Conservation (phyloP, 495 filamentous ascomycete genomes). For the Aspergillus kassunensis region DNA sequence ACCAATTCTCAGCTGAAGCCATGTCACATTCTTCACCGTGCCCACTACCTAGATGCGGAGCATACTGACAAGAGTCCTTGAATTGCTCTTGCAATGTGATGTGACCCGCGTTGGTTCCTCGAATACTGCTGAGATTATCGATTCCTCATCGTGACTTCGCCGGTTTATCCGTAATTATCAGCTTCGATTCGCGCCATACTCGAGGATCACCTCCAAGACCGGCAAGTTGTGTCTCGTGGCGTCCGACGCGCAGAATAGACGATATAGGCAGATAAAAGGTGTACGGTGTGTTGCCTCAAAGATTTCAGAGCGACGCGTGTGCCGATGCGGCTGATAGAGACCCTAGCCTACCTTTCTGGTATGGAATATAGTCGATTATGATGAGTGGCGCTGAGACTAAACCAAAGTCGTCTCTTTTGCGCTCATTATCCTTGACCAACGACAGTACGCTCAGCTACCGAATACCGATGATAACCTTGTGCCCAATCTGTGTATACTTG, state of each 20-base stretch:
- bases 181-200: neutral
- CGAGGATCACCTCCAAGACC: neutral
- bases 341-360: slow-evolving; percentile 3
- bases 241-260: neutral
- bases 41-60: too few relatives aligned
- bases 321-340: slow-evolving; percentile 9
- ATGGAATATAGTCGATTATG: neutral
- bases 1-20: neutral
- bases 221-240: slow-evolving; percentile 7
- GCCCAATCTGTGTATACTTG: neutral
- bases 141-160: too few relatives aligned
- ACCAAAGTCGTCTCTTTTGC: neutral
- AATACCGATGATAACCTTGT: too few relatives aligned
- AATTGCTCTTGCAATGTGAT: too few relatives aligned
- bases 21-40: neutral
- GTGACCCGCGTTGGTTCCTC: too few relatives aligned
- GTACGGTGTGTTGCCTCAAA: too few relatives aligned
- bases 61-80: too few relatives aligned
- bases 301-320: slow-evolving; percentile 9
- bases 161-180: too few relatives aligned
- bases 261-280: too few relatives aligned
- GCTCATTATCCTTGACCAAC: too few relatives aligned
- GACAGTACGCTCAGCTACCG: too few relatives aligned
- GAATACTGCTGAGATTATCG: neutral
- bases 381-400: neutral